phyloP scores from a whole-genome alignment of 768 basidiomycete genomes.

The Hypholoma sublateritium region DNA sequence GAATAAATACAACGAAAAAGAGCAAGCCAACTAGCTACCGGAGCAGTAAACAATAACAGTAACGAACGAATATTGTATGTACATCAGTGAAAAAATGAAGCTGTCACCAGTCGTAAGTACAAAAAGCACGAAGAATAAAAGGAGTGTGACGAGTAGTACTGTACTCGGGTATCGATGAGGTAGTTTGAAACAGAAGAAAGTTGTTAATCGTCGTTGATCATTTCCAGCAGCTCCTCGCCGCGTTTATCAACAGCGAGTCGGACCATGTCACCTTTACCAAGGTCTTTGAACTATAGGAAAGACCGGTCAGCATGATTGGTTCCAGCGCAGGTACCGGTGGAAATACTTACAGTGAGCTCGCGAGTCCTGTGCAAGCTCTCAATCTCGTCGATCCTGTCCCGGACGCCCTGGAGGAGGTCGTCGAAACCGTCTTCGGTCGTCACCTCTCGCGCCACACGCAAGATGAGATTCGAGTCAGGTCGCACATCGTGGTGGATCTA shows the following conservation, averaged over 20 bases:
- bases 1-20: background rate
- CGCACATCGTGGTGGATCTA: constrained; percentile 75
- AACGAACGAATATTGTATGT: background rate
- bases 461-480: constrained; percentile 76
- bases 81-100: background rate
- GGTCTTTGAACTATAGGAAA: constrained; percentile 47
- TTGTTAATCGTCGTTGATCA: constrained; percentile 12
- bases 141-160: background rate
- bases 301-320: background rate
- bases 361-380: constrained; percentile 80
- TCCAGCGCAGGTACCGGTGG: background rate
- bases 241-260: constrained; percentile 60
- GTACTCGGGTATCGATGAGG: background rate
- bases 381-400: constrained; percentile 81
- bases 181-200: background rate
- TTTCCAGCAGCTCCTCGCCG: constrained; percentile 31
- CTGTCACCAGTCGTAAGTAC: background rate
- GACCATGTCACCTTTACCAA: constrained; percentile 47
- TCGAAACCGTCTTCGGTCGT: constrained; percentile 78
- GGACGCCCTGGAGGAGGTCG: constrained; percentile 69
- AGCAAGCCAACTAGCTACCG: background rate
- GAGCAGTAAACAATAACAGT: background rate
- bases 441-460: constrained; percentile 71
- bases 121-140: background rate
- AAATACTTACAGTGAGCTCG: constrained; percentile 62